Percentiles rank a stretch among this genome's conserved stretches.
Conservation (phyloP, 306 rosid species). For the Sindora glabra region DNA sequence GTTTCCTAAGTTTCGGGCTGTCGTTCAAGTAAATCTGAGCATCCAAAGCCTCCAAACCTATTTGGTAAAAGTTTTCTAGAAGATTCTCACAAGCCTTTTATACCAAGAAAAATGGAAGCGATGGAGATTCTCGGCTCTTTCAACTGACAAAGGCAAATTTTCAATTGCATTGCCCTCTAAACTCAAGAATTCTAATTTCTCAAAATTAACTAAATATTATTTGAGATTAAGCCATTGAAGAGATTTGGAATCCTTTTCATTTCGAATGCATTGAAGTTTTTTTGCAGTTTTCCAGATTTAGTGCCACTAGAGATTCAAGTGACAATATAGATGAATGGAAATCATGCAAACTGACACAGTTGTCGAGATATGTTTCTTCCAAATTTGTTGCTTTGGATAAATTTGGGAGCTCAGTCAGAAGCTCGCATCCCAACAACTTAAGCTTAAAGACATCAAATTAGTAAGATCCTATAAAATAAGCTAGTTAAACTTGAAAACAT, state of each 20-base stretch:
- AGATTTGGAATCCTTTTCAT: neutral
- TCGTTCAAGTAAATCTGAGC: neutral
- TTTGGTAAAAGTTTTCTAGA: neutral
- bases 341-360: neutral
- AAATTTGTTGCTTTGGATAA: neutral
- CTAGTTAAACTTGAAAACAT: neutral
- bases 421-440: neutral
- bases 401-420: neutral
- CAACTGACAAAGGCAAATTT: neutral
- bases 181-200: neutral
- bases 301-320: neutral
- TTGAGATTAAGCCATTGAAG: rapidly evolving
- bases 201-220: too few species aligned
- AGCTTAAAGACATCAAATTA: neutral
- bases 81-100: neutral
- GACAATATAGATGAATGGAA: neutral
- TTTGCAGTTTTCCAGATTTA: neutral
- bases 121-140: neutral
- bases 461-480: neutral
- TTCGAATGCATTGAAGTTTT: neutral
- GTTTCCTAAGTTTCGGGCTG: neutral
- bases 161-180: neutral
- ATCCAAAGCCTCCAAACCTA: neutral
- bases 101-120: neutral
- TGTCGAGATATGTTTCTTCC: neutral